A percentile compares a stretch with the other conserved stretches of the same genome.
These are phyloP conservation scores for Gypsophila paniculata DNA, from an alignment of 179 eudicot species.

Conservation along the genomic window DNA sequence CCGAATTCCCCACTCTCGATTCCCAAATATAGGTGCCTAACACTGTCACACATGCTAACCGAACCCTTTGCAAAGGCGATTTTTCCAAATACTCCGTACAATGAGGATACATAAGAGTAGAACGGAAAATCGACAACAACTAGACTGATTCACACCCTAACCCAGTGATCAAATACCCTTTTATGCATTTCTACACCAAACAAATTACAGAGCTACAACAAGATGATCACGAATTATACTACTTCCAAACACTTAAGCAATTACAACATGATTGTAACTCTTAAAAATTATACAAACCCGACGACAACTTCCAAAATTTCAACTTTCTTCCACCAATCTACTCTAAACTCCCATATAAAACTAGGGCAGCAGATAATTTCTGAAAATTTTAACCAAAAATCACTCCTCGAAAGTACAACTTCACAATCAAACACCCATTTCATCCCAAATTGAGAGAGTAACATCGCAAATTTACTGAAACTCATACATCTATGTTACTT, in stretches of 20 bases:
- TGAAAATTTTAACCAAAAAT: neutral
- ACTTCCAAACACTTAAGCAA: neutral
- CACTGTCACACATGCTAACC: too few species aligned
- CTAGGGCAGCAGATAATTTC: neutral
- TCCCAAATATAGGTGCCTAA: too few species aligned
- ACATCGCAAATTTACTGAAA: neutral
- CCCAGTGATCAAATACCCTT: neutral
- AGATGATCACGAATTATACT: neutral
- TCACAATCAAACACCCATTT: constrained; percentile 3
- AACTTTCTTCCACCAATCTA: neutral
- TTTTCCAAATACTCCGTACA: too few species aligned
- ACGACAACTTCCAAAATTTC: neutral
- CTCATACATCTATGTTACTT: too few species aligned
- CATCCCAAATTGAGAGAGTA: neutral
- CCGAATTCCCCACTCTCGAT: too few species aligned
- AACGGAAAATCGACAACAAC: too few species aligned
- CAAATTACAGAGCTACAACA: neutral
- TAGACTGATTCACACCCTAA: too few species aligned
- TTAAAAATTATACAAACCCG: neutral
- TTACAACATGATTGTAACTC: neutral
- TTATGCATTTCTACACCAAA: neutral
- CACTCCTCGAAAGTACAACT: neutral
- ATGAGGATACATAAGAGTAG: too few species aligned
- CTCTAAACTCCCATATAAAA: neutral
- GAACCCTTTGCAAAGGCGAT: too few species aligned